A percentile compares a stretch with the other conserved stretches of the same genome.
These are phyloP conservation scores for Sporobolomyces roseus DNA, from an alignment of 768 basidiomycete genomes.

Conservation along the genomic window DNA sequence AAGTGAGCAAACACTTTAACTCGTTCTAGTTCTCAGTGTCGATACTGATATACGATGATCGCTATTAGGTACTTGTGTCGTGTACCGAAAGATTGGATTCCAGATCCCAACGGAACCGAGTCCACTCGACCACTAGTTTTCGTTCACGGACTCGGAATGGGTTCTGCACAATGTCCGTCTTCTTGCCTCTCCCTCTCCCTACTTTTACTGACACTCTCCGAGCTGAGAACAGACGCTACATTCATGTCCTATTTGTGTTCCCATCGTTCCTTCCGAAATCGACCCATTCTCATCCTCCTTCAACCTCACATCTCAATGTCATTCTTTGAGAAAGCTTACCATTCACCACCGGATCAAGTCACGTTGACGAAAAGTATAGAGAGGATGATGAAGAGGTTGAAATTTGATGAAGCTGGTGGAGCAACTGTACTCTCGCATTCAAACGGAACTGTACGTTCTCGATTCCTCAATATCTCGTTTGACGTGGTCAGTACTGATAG, in stretches of 20 bases:
- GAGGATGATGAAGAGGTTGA: conserved; percentile 54
- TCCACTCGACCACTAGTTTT: conserved; percentile 65
- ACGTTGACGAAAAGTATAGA: conserved; percentile 61
- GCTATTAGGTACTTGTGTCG: conserved; percentile 70
- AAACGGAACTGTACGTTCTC: conserved; percentile 61
- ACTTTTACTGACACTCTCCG: background rate
- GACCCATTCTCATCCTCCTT: conserved; percentile 70
- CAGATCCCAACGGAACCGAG: conserved; percentile 50
- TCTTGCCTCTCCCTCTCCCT: no score
- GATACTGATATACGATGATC: conserved; percentile 54
- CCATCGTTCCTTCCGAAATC: conserved; percentile 55
- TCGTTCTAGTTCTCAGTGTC: conserved; percentile 54
- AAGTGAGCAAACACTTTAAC: conserved; percentile 55
- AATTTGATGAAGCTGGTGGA: conserved; percentile 53
- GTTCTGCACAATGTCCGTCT: conserved; percentile 54
- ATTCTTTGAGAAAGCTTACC: conserved; percentile 69
- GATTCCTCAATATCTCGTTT: background rate
- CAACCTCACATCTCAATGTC: conserved; percentile 84
- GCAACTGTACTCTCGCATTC: conserved; percentile 81
- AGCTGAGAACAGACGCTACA: conserved; percentile 51
- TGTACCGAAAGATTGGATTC: conserved; percentile 64
- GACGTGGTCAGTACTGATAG: no score
- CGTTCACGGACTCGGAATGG: conserved; percentile 83
- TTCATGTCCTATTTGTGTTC: conserved; percentile 61
- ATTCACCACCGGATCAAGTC: conserved; percentile 64